Conservation (phyloP, 192 early-diverging fungal species). For the Entomortierella beljakovae region DNA sequence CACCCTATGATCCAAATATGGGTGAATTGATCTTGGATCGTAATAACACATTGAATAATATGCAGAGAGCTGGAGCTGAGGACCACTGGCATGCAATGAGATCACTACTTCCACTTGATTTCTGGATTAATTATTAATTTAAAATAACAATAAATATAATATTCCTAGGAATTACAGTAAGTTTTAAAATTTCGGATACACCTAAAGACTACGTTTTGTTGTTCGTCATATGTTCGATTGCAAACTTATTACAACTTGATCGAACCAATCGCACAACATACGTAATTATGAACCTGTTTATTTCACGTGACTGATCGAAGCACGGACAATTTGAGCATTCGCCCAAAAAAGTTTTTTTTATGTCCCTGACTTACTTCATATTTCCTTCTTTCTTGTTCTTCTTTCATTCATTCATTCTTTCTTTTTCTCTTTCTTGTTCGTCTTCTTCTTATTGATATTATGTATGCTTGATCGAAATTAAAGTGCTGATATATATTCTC, state of each 20-base stretch:
- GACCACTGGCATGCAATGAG: conserved; percentile 85
- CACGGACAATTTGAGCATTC: conserved; percentile 61
- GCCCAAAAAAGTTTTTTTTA: conserved; percentile 74
- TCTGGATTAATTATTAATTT: conserved; percentile 79
- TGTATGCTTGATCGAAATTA: no score
- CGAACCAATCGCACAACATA: conserved; percentile 21
- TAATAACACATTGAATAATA: conserved; percentile 69
- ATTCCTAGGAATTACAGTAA: neutral
- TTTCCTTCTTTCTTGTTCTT: conserved; percentile 4
- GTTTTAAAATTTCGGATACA: no score
- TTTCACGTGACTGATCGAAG: neutral
- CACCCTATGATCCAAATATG: conserved; percentile 36
- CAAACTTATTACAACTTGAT: conserved; percentile 4
- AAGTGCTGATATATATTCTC: no score
- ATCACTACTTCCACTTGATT: conserved; percentile 69
- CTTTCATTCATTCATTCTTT: no score
- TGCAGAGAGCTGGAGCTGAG: conserved; percentile 68
- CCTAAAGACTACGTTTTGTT: conserved; percentile 4
- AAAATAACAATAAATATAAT: neutral
- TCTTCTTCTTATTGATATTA: no score
- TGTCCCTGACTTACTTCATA: neutral
- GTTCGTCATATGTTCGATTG: neutral
- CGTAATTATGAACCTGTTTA: neutral
- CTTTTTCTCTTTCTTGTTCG: no score
- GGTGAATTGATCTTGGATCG: conserved; percentile 70